A percentile compares a stretch with the other conserved stretches of the same genome.
These are phyloP conservation scores for Solanum tarijense DNA, from an alignment of 257 asterid species.

Conservation along the genomic window DNA sequence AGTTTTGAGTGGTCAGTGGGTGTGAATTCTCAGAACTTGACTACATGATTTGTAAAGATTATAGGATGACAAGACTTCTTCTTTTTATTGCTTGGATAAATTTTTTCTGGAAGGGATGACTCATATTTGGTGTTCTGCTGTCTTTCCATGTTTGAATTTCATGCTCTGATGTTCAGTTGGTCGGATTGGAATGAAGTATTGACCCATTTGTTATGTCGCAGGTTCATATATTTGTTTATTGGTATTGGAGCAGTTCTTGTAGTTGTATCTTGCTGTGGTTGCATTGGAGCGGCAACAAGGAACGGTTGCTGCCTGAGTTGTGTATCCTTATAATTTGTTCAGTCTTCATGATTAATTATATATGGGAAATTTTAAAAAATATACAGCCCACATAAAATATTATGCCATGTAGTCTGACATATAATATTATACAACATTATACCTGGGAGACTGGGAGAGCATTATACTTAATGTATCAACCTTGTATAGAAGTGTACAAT, in stretches of 20 bases:
- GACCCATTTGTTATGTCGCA: conserved; percentile 20
- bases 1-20: background rate
- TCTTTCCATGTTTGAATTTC: background rate
- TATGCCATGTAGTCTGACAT: background rate
- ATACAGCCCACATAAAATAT: background rate
- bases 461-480: background rate
- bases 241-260: conserved; percentile 69
- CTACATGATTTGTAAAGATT: background rate
- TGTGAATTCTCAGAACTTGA: background rate
- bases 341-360: background rate
- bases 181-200: background rate
- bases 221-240: conserved; percentile 87
- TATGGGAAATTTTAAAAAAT: background rate
- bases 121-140: background rate
- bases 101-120: background rate
- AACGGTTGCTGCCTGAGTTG: conserved; percentile 90
- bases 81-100: background rate
- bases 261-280: conserved; percentile 76
- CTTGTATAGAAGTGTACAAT: background rate
- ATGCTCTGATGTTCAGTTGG: background rate
- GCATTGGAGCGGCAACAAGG: conserved; percentile 64
- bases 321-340: conserved; percentile 51
- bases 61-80: background rate
- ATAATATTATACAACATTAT: background rate
- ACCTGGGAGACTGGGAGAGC: background rate